These are phyloP conservation scores for Bimuria novae-zelandiae DNA, from an alignment of 2,329 filamentous ascomycete species.

Conservation along the genomic window DNA sequence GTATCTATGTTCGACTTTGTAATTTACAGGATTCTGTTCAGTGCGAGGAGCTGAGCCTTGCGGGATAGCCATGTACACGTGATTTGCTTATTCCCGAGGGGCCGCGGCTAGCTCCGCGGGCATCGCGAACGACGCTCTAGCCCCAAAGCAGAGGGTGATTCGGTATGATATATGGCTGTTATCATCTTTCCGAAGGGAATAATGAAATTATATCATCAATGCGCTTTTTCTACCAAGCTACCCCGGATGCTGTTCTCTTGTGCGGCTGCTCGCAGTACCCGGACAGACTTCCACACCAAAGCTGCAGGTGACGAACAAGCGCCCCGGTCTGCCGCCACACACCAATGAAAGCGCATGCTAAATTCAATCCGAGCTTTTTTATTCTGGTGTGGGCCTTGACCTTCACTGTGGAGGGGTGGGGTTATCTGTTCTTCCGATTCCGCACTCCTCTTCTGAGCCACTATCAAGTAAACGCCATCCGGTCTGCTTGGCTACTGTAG, in stretches of 20 bases:
- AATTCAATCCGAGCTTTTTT: neutral
- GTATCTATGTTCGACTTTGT: too few species aligned
- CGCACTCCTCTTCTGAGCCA: neutral
- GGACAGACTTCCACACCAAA: neutral
- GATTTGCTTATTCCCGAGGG: neutral
- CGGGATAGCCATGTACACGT: too few species aligned
- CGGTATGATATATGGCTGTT: too few species aligned
- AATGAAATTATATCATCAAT: too few species aligned
- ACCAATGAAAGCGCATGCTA: slow-evolving; percentile 3
- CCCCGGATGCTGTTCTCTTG: neutral
- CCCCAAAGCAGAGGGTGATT: too few species aligned
- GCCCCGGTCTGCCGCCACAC: neutral
- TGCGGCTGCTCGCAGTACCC: slow-evolving; percentile 14
- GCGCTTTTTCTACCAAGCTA: too few species aligned
- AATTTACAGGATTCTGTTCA: too few species aligned
- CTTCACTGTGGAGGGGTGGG: neutral
- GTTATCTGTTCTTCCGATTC: neutral
- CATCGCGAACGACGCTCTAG: too few species aligned
- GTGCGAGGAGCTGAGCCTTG: neutral
- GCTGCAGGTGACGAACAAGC: slow-evolving; percentile 6
- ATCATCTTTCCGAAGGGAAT: too few species aligned
- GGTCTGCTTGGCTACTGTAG: neutral
- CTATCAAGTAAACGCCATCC: neutral
- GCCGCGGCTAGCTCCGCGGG: neutral
- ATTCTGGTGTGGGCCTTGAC: neutral